phyloP scores from a whole-genome alignment of 148 eudicot species.

The Nyssa sinensis region DNA sequence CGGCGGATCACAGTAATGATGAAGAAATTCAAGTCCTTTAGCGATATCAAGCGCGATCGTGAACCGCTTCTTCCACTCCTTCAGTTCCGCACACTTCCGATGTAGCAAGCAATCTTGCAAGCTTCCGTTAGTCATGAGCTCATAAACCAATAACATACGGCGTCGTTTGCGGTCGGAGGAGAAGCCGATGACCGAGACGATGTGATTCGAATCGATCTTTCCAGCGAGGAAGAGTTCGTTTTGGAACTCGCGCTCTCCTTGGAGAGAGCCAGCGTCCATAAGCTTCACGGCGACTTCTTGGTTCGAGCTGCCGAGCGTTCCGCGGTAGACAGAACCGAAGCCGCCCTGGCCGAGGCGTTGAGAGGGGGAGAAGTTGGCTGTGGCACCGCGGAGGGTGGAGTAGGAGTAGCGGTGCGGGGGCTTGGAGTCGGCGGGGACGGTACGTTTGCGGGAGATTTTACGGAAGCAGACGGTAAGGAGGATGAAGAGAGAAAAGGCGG shows the following conservation, averaged over 20 bases:
- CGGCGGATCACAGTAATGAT: slow-evolving; percentile 46
- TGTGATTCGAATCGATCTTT: slow-evolving; percentile 41
- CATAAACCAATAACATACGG: slow-evolving; percentile 76
- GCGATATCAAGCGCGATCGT: slow-evolving; percentile 61
- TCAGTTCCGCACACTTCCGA: slow-evolving; percentile 47
- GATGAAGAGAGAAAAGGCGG: slow-evolving; percentile 50
- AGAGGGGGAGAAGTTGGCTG: slow-evolving; percentile 49
- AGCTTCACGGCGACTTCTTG: slow-evolving; percentile 66
- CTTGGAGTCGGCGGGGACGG: slow-evolving; percentile 28
- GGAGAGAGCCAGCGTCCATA: slow-evolving; percentile 75
- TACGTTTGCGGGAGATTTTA: slow-evolving; percentile 35
- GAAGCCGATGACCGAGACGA: slow-evolving; percentile 65
- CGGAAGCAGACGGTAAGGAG: slow-evolving; percentile 56
- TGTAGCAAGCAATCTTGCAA: slow-evolving; percentile 82
- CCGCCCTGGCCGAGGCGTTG: slow-evolving; percentile 85
- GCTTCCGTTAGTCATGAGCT: slow-evolving; percentile 80
- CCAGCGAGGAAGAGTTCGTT: slow-evolving; percentile 71
- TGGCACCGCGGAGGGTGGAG: slow-evolving; percentile 68
- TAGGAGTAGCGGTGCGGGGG: slow-evolving; percentile 61
- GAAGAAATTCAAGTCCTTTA: slow-evolving; percentile 64
- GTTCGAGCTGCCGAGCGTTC: slow-evolving; percentile 19
- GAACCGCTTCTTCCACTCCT: slow-evolving; percentile 55
- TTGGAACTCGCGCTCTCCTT: slow-evolving; percentile 93
- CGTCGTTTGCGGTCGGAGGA: slow-evolving; percentile 60
- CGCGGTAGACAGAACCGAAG: slow-evolving; percentile 75